Evolutionary conservation across 495 filamentous ascomycete species (phyloP), one percentile per base, ranked within the genome.

Genomic region (Antarctomyces pellizariae): DNA sequence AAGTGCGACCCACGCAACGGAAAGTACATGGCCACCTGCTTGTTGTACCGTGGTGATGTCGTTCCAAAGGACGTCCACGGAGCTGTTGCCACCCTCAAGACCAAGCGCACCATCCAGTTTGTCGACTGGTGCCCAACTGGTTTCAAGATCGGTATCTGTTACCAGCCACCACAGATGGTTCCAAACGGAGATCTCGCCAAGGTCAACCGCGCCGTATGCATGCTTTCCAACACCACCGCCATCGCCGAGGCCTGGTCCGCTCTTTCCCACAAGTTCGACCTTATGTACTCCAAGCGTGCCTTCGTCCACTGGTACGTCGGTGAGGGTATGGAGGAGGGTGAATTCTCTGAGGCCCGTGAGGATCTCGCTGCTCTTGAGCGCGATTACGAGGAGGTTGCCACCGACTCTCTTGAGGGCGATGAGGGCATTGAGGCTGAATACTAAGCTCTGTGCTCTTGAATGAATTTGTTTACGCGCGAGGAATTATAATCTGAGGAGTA

Each of bases 271-370:
- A 97, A 97, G 58, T 97, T 97, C 57, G 86, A 97, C 42, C 80
- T 97, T 47, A 97, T 97, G 86, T 95, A 95, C 67, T 83, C 83
- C 49, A 97, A 97, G 71, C 86, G 86, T 55, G 86, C 86, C 30
- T 97, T 97, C 59, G 86, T 97, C 27, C 86, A 97, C 57, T 97
- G 86, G 86, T 97, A 97, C 44, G 86, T 97, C 49, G 86, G 86
- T 57, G 86, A 97, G 64, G 86, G 86, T 68, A 97, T 97, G 86
- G 86, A 97, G 64, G 86, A 97, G 55, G 86, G 86, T 47, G 86
- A 97, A 54, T 97, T 97, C 64, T 89, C 79, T 25, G 86, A 97
- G 66, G 86, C 86, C 28, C 78, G 86, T 53, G 86, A 97, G 62
- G 86, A 97, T 56, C 53, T 97, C 44, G 86, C 86, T 44, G 86